Base-by-base conservation (phyloP, 139 green algal genomes). In the Picochlorum sp. region DNA sequence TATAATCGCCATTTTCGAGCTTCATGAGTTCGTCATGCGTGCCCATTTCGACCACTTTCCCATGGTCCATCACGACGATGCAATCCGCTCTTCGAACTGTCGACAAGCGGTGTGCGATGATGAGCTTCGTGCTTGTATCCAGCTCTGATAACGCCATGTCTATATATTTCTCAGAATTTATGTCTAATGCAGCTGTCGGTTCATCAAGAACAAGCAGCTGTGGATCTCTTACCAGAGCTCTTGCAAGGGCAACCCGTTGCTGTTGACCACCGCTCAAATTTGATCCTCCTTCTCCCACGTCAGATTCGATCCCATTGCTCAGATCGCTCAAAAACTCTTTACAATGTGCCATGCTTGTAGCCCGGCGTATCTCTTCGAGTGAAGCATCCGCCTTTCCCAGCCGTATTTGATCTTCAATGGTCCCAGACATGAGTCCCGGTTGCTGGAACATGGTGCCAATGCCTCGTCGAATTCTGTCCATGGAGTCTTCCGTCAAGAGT, bases 101-200 rank as follows among this genome's bases (percentile, higher is more conserved):
- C 55, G 70, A 88, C 44, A 97, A 78, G 11, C 91, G 70, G 72
- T 97, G 90, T 9, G 90, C 90, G 21, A 97, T 92, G 11, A 97
- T 86, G 2, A 97, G 62, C 2, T 86, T 83, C 9, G 90, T 97
- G 23, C 75, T 60, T 3, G 69, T 75, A 6, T 14, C 10, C 50
- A 77, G 64, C 67, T 79, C 76, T n/a, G 70, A 60, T 38, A 87
- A 63, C 30, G 75, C 81, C 34, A 62, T 44, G 23, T 76, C 63
- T 54, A 90, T 78, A 41, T 68, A 49, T 20, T 62, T 45, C 67
- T 92, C 89, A 37, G 68, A 81, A 23, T 77, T 66, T 4, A 83
- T 79, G 64, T 96, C 89, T 45, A 96, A 68, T 9, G 60, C 64
- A n/a, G 63, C 70, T 4, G 72, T 83, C 13, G 72, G 69, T 65